Conservation (phyloP, 225 moss, liverwort and hornwort species). For the Sphagnum tenellum region DNA sequence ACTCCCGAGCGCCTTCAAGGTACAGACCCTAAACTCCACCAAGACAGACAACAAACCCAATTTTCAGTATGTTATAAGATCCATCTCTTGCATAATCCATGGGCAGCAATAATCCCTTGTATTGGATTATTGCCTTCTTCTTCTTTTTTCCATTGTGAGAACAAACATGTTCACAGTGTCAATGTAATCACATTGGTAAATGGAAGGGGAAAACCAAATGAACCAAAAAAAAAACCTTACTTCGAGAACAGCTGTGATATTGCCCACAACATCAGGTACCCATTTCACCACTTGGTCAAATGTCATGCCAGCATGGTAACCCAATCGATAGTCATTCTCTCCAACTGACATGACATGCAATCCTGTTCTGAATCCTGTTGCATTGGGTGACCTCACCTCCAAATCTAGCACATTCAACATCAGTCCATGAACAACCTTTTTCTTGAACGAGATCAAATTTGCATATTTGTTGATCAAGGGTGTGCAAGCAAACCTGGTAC, state of each 20-base stretch:
- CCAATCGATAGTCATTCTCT: conserved; percentile 1
- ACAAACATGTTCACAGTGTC: no score
- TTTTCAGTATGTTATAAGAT: not conserved
- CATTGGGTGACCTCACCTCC: not conserved
- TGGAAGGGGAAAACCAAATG: not conserved
- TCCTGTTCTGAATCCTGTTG: not conserved
- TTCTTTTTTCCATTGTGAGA: no score
- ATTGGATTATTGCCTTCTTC: no score
- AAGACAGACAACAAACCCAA: not conserved
- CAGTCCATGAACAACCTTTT: no score
- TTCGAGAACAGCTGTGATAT: conserved; percentile 2
- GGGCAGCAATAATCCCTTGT: no score
- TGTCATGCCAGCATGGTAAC: not conserved
- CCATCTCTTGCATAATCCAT: no score
- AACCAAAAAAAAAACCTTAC: not conserved
- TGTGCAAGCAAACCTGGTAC: no score
- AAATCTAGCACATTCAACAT: no score
- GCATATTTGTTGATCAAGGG: no score
- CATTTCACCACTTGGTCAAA: not conserved
- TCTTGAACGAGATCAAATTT: no score
- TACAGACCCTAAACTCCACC: not conserved
- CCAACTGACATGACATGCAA: not conserved
- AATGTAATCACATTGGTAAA: not conserved
- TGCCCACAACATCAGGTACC: conserved; percentile 1
- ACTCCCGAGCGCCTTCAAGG: not conserved